Evolutionary conservation across 2,329 filamentous ascomycete species (phyloP).

Genomic region (Pyricularia grisea): DNA sequence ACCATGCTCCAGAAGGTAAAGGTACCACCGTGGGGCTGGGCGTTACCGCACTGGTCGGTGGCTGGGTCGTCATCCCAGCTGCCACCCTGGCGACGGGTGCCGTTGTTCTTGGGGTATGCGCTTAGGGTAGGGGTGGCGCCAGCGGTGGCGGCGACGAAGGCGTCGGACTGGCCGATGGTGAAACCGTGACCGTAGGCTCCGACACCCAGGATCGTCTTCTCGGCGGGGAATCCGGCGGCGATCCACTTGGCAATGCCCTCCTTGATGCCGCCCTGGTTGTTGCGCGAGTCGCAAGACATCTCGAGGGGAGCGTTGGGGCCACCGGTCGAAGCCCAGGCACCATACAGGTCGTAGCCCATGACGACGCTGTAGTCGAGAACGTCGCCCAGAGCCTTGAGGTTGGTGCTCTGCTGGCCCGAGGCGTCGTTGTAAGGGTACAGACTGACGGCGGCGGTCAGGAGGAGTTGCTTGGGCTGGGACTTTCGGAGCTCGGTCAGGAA

Average conservation of each 20-base stretch:
- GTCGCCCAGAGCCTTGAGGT: slow-evolving; percentile 9
- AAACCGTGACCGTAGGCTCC: slow-evolving; percentile 11
- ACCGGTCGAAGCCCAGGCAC: slow-evolving; percentile 10
- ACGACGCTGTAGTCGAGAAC: slow-evolving; percentile 13
- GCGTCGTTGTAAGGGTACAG: slow-evolving; percentile 12
- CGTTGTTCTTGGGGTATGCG: slow-evolving; percentile 11
- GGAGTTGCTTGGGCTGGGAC: slow-evolving; percentile 3
- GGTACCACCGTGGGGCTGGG: slow-evolving; percentile 9
- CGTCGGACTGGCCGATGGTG: slow-evolving; percentile 7
- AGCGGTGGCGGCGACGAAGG: slow-evolving; percentile 3
- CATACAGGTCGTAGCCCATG: slow-evolving; percentile 14
- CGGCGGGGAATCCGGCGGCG: slow-evolving; percentile 9
- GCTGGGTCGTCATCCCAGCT: slow-evolving; percentile 12
- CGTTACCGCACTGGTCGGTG: slow-evolving; percentile 8
- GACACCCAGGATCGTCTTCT: slow-evolving; percentile 11
- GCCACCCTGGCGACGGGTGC: slow-evolving; percentile 11
- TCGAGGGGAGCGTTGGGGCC: slow-evolving; percentile 10
- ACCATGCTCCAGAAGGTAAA: slow-evolving; percentile 10
- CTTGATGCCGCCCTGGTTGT: slow-evolving; percentile 9
- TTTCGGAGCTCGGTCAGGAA: slow-evolving; percentile 11
- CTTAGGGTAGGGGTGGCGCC: slow-evolving; percentile 5
- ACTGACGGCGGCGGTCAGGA: slow-evolving; percentile 10
- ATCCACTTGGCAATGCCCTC: slow-evolving; percentile 9
- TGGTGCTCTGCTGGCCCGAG: slow-evolving; percentile 4
- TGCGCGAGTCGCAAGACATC: slow-evolving; percentile 11